phyloP scores from a whole-genome alignment of 768 basidiomycete genomes.

The Dioszegia aurantiaca region DNA sequence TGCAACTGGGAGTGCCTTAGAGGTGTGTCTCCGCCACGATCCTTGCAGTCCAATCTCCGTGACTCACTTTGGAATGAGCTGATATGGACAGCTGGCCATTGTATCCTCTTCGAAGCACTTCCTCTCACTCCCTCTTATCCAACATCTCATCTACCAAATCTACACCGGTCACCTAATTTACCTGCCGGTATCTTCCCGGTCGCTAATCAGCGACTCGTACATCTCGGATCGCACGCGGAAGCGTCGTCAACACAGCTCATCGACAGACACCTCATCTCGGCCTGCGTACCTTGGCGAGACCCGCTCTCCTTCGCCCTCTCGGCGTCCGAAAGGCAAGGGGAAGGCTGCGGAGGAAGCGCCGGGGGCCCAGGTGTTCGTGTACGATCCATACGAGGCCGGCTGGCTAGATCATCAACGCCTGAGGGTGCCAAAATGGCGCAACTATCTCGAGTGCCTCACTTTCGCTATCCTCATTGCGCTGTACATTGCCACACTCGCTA shows the following conservation, averaged over 20 bases:
- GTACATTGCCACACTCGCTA: conserved; percentile 71
- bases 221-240: conserved; percentile 60
- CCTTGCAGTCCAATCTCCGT: too few relatives aligned
- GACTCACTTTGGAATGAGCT: too few relatives aligned
- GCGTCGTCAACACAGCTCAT: conserved; percentile 61
- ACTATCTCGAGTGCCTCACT: conserved; percentile 65
- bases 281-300: background rate
- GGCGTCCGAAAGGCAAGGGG: background rate
- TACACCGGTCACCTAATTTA: conserved; percentile 61
- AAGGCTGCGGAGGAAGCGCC: conserved; percentile 14
- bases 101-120: conserved; percentile 80
- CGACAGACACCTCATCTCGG: background rate
- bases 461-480: conserved; percentile 66
- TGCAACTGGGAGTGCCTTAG: conserved; percentile 72
- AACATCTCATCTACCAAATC: conserved; percentile 82
- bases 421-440: conserved; percentile 68
- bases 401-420: conserved; percentile 79
- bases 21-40: conserved; percentile 59
- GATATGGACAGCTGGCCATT: conserved; percentile 70
- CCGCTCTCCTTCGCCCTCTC: background rate
- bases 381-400: conserved; percentile 49
- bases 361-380: conserved; percentile 44
- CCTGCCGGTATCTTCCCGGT: conserved; percentile 58
- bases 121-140: conserved; percentile 74
- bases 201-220: conserved; percentile 87